Evolutionary conservation across 108 stramenopile genomes (phyloP), one percentile per base, ranked within the genome.

Genomic region (Fistulifera pelliculosa): DNA sequence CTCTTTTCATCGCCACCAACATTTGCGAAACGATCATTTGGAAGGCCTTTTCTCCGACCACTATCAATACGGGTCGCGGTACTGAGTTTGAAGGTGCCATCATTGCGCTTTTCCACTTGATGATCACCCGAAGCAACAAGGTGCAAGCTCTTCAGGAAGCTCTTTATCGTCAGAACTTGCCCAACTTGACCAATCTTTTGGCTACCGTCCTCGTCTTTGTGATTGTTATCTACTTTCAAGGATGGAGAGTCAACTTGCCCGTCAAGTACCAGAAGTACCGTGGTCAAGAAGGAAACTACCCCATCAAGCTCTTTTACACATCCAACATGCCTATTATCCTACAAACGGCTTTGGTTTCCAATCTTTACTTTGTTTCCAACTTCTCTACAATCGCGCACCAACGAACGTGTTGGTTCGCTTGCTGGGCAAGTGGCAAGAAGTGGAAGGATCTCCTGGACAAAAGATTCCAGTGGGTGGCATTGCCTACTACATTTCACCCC

Each of bases 281-380:
- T 41, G 96, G 98, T 51, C 94, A 97, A 66, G 77, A 87, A 75
- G 88, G 88, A 61, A 89, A 79, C 70, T 94, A 90, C 76, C 93
- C 93, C 76, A 94, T 94, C 86, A 94, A 94, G 85, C 89, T 99
- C 21, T 98, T 99, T 73, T 99, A 99, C 93, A 98, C 99, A 14
- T 96, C 96, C 73, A 99, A 99, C 94, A 99, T 99, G 95, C 97
- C 97, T 69, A 97, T 99, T 74, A 98, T 99, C 64, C 82, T 99
- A 27, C 97, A 97, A 75, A 95, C 97, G 17, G 97, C 97, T 1
- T 74, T 99, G 56, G 95, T 98, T 16, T 89, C 88, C 72, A 98
- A 99, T 81, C 69, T 98, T 43, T 98, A 98, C 91, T 99, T 98
- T 74, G 80, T 99, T 38, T 91, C 88, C 97, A 99, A 77, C 76